Evolutionary conservation across 192 early-diverging fungal genomes (phyloP).

Genomic region (Allomyces javanicus): DNA sequence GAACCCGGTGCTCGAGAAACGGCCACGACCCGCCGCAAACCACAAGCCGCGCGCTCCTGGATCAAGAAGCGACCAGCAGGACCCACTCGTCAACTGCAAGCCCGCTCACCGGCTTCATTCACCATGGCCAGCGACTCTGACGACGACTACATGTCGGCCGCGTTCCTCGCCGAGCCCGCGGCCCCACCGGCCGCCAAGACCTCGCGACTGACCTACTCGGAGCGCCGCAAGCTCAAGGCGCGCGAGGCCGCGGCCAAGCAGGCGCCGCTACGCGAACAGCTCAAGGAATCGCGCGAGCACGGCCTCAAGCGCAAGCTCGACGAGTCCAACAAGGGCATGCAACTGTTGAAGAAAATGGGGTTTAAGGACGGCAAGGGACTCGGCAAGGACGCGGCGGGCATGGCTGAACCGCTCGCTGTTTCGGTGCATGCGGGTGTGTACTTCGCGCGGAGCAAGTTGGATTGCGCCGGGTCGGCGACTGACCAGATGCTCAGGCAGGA

Average conservation of each 20-base stretch:
- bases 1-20: too few species aligned
- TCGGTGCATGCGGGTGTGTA: too few species aligned
- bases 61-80: too few species aligned
- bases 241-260: neutral
- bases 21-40: too few species aligned
- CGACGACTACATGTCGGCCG: neutral
- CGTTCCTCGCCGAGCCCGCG: neutral
- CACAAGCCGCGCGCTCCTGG: too few species aligned
- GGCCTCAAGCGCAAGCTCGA: neutral
- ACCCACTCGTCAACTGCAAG: too few species aligned
- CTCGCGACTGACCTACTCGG: neutral
- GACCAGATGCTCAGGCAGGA: neutral
- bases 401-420: neutral
- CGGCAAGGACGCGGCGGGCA: neutral
- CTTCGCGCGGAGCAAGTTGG: too few species aligned
- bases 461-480: neutral
- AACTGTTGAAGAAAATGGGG: conserved; percentile 34
- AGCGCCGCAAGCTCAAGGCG: neutral
- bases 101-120: too few species aligned
- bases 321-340: conserved; percentile 22
- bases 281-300: neutral
- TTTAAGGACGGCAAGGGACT: conserved; percentile 19
- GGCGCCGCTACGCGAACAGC: neutral
- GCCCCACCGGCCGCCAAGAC: neutral
- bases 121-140: neutral